Evolutionary conservation across 805 yeast species (phyloP).

Genomic region (Wickerhamomyces canadensis): DNA sequence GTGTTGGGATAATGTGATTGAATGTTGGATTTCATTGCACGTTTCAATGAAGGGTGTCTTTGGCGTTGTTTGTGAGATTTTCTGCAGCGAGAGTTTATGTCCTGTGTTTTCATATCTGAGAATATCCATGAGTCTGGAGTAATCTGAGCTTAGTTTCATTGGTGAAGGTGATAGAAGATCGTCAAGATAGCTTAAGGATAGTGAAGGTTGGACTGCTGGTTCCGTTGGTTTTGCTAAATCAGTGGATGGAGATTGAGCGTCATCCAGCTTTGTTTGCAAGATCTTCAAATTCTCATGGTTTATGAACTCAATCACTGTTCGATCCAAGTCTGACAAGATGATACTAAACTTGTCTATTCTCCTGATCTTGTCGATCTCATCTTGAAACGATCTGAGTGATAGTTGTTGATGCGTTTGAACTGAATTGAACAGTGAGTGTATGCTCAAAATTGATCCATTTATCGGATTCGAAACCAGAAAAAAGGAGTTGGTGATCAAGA

Average conservation of each 20-base stretch:
- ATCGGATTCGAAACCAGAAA: constrained; percentile 12
- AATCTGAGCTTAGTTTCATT: constrained; percentile 3
- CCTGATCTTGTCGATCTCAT: constrained; percentile 4
- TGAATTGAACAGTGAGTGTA: constrained; percentile 11
- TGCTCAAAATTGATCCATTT: constrained; percentile 9
- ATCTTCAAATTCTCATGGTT: constrained; percentile 11
- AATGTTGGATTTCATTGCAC: constrained; percentile 35
- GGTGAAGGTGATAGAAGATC: constrained; percentile 2
- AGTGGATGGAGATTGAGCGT: background rate
- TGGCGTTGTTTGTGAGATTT: constrained; percentile 33
- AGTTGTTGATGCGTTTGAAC: background rate
- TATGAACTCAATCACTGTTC: constrained; percentile 11
- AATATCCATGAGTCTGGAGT: constrained; percentile 9
- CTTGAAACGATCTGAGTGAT: constrained; percentile 5
- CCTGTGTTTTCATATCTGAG: constrained; percentile 35
- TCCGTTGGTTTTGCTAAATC: background rate
- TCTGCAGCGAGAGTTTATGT: constrained; percentile 33
- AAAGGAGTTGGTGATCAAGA: constrained; percentile 8
- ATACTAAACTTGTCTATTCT: constrained; percentile 10
- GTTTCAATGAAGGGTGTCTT: constrained; percentile 42
- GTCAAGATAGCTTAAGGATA: constrained; percentile 3
- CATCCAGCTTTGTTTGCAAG: background rate
- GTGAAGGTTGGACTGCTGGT: background rate
- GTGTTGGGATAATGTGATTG: constrained; percentile 17
- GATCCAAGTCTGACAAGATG: constrained; percentile 1